Evolutionary conservation across 1,284 basidiomycete species (phyloP), one percentile per base, ranked within the genome.

Genomic region (Hemileia vastatrix): DNA sequence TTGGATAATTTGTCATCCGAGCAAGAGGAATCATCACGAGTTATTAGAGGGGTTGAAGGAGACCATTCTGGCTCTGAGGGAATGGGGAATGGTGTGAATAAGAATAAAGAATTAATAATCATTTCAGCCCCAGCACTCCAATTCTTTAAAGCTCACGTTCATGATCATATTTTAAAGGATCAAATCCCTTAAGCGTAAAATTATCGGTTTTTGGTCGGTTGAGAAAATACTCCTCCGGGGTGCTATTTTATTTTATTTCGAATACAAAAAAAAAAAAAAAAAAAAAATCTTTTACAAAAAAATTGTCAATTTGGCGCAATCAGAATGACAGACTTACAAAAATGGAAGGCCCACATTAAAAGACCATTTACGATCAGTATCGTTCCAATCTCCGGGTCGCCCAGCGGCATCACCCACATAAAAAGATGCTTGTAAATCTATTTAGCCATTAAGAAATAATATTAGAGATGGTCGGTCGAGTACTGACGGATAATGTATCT

Each of bases 371-470:
- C 67, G 81, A 76, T 94, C 92, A 0, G 85, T 88, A 63, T 85
- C 83, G 4, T 86, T 81, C 72, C 86, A 86, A 74, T 93, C 90
- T 13, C 75, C 75, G 9, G 77, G 76, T 48, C 91, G 81, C 6
- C 91, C 91, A 5, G 91, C 92, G 1, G 90, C 91, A 70, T 96
- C 92, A 4, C 92, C 92, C 2, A 95, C 86, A 70, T 86, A 93
- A 68, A 88, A 86, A 0, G 87, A 86, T 0, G 77, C 60, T 6
- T 13, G 8, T 13, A 33, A 43, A 24, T 50, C 59, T 62, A 43
- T 23, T 43, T 33, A 15, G n/a, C 19, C 15, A 45, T 3, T 45
- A 45, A 32, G 45, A 15, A 40, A n/a, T 27, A 19, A 40, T 43
- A 18, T 24, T 27, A 21, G 45, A 27, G 40, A 48, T 48, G 50